Base-by-base conservation (phyloP, 2,329 filamentous ascomycete species). In the Emergomyces pasteurianus region DNA sequence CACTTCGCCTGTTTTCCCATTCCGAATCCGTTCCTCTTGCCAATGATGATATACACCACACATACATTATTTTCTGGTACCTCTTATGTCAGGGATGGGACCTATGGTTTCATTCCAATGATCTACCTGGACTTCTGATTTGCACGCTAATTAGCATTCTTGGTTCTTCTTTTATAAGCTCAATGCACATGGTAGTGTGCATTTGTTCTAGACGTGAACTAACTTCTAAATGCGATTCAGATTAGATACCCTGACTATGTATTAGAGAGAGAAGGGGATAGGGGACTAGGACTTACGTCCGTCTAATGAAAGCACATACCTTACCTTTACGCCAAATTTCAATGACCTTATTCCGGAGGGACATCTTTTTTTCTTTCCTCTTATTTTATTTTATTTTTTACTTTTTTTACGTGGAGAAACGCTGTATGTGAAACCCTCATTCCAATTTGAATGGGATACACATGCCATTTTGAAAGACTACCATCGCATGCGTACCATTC, bases 71-170 rank as follows among this genome's bases (percentile, higher is more conserved):
- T 79, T 86, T 92, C 88, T 92, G 89, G 89, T 89, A 94, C 89
- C 89, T 92, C 89, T 94, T 91, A 89, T 89, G 83, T 87, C 86
- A 91, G 83, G 79, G 80, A 69, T 70, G 52, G 58, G 57, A 59
- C 55, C 57, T 63, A 31, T 61, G 65, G 72, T 78, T 79, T 72
- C 75, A 71, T 77, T 71, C 80, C 84, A 75, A 87, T 90, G 87
- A 88, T 88, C 87, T 82, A 78, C 86, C 78, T 78, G 85, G 86
- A 89, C 87, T 88, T 89, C 87, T 90, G 87, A 90, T 69, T 54
- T 59, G 56, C 58, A 55, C 21, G 18, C 50, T 6, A 42, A 43
- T 43, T n/a, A 23, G 18, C 54, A 57, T 57, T 43, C 18, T 56
- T 36, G 38, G 34, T 52, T 47, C 36, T 14, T 42, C 18, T 56